Evolutionary conservation across 75 land plant genomes (phyloP).

Genomic region (Isoetes taiwanensis): DNA sequence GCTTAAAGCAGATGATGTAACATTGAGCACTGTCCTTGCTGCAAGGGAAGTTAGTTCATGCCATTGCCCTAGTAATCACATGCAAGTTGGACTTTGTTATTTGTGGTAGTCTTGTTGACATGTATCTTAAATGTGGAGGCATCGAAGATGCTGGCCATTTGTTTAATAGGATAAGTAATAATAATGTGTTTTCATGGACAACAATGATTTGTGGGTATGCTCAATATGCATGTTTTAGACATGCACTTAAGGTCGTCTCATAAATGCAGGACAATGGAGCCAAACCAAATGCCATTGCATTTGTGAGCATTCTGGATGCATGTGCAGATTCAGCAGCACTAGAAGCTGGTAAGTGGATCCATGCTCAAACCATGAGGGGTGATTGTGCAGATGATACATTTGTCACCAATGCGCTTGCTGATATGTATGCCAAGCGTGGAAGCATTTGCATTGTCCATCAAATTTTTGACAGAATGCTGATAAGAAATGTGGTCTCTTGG

Average conservation of each 20-base stretch:
- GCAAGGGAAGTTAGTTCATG: conserved; percentile 13
- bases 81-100: not conserved
- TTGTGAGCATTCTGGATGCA: conserved; percentile 10
- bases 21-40: conserved; percentile 35
- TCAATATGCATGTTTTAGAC: not conserved
- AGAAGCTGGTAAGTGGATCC: too few relatives aligned
- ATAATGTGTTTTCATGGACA: not conserved
- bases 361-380: too few relatives aligned
- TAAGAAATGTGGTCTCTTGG: too few relatives aligned
- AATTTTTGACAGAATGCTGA: too few relatives aligned
- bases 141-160: not conserved
- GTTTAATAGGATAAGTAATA: not conserved
- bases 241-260: not conserved
- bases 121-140: not conserved
- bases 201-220: not conserved
- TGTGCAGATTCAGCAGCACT: conserved; percentile 2
- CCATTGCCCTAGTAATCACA: not conserved
- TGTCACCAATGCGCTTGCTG: too few relatives aligned
- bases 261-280: not conserved
- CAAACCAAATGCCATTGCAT: conserved; percentile 12
- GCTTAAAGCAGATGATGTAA: conserved; percentile 29
- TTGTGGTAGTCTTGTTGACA: conserved; percentile 3
- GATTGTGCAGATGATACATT: too few relatives aligned
- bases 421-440: too few relatives aligned
- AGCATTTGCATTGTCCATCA: too few relatives aligned